Evolutionary conservation across 2,329 filamentous ascomycete species (phyloP).

Genomic region (Stachybotrys chlorohalonatus): DNA sequence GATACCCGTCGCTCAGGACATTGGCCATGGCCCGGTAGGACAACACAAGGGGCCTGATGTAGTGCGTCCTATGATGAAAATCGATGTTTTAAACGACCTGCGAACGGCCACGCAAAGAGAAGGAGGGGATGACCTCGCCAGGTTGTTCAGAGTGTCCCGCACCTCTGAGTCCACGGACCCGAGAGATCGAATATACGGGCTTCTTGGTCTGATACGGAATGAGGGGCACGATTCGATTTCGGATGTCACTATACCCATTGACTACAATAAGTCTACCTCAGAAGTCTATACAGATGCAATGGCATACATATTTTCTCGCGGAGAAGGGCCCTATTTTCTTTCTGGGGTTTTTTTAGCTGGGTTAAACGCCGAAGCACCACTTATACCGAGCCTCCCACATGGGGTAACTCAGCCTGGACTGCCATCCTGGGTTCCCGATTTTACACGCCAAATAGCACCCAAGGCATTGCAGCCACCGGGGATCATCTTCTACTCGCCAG

Average conservation of each 20-base stretch:
- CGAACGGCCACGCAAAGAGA: neutral
- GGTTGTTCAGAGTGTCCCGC: neutral
- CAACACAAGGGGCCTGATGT: too few relatives aligned
- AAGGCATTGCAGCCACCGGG: neutral
- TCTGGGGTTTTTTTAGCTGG: neutral
- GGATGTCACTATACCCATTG: neutral
- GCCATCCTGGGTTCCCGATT: neutral
- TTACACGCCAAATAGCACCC: neutral
- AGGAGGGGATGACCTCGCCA: neutral
- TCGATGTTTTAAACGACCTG: neutral
- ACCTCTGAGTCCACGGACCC: neutral
- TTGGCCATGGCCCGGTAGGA: too few relatives aligned
- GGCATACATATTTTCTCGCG: neutral
- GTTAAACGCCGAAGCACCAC: neutral
- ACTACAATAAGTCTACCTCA: neutral
- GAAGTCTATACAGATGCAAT: neutral
- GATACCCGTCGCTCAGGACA: too few relatives aligned
- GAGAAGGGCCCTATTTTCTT: neutral
- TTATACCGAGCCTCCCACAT: neutral
- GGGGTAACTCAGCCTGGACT: neutral
- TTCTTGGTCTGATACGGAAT: neutral
- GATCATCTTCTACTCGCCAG: neutral
- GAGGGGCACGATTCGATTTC: neutral
- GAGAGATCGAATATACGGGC: neutral
- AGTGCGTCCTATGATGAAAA: neutral